Evolutionary conservation across 345 rosid species (phyloP), one percentile per base, ranked within the genome.

Genomic region (Camelina hispida): DNA sequence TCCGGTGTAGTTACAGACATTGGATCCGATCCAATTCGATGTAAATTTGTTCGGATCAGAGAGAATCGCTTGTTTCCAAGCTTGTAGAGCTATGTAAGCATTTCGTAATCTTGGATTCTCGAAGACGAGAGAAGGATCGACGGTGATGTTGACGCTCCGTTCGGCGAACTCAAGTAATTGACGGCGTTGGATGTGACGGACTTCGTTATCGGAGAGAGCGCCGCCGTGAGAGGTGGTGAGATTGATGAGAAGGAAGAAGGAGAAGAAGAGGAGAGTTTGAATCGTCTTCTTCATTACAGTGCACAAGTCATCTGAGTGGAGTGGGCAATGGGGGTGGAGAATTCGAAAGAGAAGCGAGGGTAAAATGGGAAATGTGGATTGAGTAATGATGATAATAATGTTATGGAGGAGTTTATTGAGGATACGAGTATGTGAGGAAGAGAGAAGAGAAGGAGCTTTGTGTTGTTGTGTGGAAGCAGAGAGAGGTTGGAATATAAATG

Each of bases 81-180:
- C 97, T 78, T 88, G 97, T 37, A 90, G 78, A 66, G 92, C 96
- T 61, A 88, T 79, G 82, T 88, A 90, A 54, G 96, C 96, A 71
- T 78, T 63, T 32, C 81, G 79, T 30, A 84, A 53, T 72, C 91
- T 78, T 1, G 80, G 78, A 68, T 90, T 90, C 68, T 84, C 90
- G 66, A 90, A 91, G 11, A 68, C 68, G 1, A 91, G 83, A 34
- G 88, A 79, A 3, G 92, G 89, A 79, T 88, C 94, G 2, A 91
- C 88, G 15, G 81, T 83, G 70, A 89, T 89, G 0, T 40, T 57
- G 83, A 88, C 90, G 3, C 90, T 90, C 3, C 96, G 81, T 67
- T 93, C 93, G 9, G 91, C 90, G 74, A 81, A 87, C 72, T 89
- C 91, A 23, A 91, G 97, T 20, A 93, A 85, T 87, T 93, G 98